Base-by-base conservation (phyloP, 78 protist genomes). In the Bigelowiella natans region DNA sequence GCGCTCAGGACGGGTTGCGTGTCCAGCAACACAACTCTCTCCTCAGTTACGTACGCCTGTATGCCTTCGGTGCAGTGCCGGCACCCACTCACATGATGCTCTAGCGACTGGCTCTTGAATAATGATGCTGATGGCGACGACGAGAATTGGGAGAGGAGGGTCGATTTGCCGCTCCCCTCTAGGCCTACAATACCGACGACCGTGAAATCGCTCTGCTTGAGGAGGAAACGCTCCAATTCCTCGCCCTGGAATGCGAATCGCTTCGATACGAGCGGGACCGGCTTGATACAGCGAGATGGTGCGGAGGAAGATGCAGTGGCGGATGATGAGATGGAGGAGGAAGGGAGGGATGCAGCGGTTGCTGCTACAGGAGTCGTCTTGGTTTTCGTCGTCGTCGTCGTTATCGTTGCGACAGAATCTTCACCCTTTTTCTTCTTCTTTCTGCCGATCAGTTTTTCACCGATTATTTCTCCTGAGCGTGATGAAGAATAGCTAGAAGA, bases 151-250 rank as follows among this genome's bases (percentile, higher is more conserved):
- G 90, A 88, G 38, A 88, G 2, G 38, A 88, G 1, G 1, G 82
- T 88, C 31, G 90, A 88, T 51, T 88, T 88, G 38, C 90, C 90
- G 2, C 2, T 18, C 18, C 90, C 90, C 31, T 88, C 83, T 1
- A 1, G 0, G 82, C 90, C 90, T 3, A 88, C 39, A 30, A 88
- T 51, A 11, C 90, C 90, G 38, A 88, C 82, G 37, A 88, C 90
- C 18, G 90, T 88, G 90, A 39, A 88, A 37, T 88, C 90, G 36
- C 84, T 18, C 1, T n/a, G 28, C 36, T 88, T 82, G 18, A 36
- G 11, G 84, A 88, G 63, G 82, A 1, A 63, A 36, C 1, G 73
- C 39, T n/a, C 73, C 89, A 86, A n/a, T 34, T 86, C 89, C 1
- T 37, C 40, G 30, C 2, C 40, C 0, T 1, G 0, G 2, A 86